phyloP scores from a whole-genome alignment of 2,329 filamentous ascomycete genomes.

The Ceratocystis variospora region DNA sequence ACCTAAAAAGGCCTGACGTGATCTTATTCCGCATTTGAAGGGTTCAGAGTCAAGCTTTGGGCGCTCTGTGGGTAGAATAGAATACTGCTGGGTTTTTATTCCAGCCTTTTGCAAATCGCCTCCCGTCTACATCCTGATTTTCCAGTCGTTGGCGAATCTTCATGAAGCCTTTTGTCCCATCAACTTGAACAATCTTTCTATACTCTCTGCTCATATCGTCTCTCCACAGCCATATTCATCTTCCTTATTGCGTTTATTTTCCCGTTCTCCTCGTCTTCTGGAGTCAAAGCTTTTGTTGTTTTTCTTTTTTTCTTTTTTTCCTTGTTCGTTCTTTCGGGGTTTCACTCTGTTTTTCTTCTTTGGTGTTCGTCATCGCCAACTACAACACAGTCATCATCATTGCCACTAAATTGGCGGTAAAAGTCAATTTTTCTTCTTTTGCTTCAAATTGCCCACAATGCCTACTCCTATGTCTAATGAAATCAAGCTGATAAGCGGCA shows the following conservation, averaged over 20 bases:
- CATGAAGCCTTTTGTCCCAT: not conserved
- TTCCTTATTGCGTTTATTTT: not conserved
- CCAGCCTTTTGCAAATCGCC: not conserved
- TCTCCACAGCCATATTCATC: not conserved
- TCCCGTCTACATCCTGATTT: not conserved
- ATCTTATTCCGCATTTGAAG: not conserved
- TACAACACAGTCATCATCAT: not conserved
- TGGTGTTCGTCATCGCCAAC: not conserved
- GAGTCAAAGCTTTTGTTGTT: not conserved
- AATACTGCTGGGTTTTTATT: not conserved
- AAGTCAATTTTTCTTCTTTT: not conserved
- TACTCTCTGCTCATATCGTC: not conserved
- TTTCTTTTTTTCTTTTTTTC: not conserved
- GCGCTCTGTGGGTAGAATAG: not conserved
- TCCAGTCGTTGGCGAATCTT: not conserved
- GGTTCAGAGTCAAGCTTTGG: not conserved
- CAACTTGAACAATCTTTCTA: not conserved
- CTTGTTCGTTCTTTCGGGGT: not conserved
- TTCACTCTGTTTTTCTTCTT: not conserved
- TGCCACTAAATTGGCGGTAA: not conserved
- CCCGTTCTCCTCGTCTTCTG: not conserved
- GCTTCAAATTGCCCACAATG: slow-evolving; percentile 5
- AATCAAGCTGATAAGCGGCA: slow-evolving; percentile 39
- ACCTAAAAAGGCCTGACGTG: not conserved
- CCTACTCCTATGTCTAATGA: slow-evolving; percentile 35